phyloP scores from a whole-genome alignment of 148 eudicot species.

The Fallopia convolvulus region DNA sequence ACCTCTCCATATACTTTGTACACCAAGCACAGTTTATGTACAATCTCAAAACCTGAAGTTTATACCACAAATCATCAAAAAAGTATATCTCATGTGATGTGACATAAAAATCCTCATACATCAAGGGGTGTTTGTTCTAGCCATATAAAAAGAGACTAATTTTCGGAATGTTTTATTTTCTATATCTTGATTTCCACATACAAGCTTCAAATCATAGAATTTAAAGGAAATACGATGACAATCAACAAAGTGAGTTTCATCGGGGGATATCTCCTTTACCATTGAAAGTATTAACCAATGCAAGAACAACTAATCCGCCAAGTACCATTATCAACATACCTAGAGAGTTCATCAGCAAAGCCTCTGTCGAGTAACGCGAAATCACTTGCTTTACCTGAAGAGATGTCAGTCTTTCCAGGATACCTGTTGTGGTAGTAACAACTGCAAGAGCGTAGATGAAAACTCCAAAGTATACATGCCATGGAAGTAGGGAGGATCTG shows the following conservation, averaged over 20 bases:
- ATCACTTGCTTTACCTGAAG: conserved; percentile 36
- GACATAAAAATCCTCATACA: background rate
- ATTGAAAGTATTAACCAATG: background rate
- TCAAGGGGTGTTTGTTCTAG: background rate
- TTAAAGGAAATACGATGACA: background rate
- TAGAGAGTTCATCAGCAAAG: conserved; percentile 41
- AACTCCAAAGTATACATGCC: conserved; percentile 47
- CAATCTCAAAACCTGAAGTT: background rate
- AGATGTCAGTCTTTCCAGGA: conserved; percentile 59
- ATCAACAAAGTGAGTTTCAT: background rate
- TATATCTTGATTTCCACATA: background rate
- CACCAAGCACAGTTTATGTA: no score
- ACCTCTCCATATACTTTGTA: no score
- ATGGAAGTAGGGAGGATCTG: conserved; percentile 44
- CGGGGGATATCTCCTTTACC: conserved; percentile 8
- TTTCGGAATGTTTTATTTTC: background rate
- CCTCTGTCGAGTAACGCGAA: conserved; percentile 46
- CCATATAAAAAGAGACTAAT: background rate
- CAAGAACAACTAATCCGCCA: conserved; percentile 8
- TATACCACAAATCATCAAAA: background rate
- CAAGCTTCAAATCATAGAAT: background rate
- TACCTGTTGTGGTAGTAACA: conserved; percentile 38
- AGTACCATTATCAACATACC: conserved; percentile 7
- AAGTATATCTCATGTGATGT: background rate
- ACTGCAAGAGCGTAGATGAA: conserved; percentile 42